A percentile compares a stretch with the other conserved stretches of the same genome.
phyloP scores from a whole-genome alignment of 441 rosid genomes.

The Manihot esculenta region DNA sequence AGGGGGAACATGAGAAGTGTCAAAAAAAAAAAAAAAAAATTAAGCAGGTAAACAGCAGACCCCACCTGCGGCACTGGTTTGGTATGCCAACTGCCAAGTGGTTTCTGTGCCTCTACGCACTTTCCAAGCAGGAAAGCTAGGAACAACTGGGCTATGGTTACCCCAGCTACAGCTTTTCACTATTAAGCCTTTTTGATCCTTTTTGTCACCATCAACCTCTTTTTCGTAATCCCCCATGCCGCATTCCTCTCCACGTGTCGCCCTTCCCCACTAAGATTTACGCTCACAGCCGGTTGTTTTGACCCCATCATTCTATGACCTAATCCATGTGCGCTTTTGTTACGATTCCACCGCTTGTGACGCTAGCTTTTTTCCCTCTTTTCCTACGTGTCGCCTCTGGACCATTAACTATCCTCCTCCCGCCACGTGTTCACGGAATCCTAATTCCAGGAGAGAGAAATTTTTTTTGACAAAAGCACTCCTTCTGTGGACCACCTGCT shows the following conservation, averaged over 20 bases:
- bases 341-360: neutral
- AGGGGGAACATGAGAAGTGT: too few relatives aligned
- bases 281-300: constrained; percentile 6
- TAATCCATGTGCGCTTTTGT: constrained; percentile 11
- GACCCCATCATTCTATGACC: neutral
- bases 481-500: neutral
- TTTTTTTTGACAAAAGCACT: neutral
- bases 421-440: constrained; percentile 8
- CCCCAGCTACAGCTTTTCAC: neutral
- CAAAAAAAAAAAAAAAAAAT: too few relatives aligned
- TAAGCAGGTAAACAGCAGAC: too few relatives aligned
- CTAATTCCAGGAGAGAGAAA: neutral
- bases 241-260: neutral
- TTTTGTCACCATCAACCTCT: neutral
- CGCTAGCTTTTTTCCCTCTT: constrained; percentile 5
- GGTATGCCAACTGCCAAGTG: neutral
- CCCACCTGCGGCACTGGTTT: too few relatives aligned
- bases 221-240: too few relatives aligned
- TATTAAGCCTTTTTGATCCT: neutral
- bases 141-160: neutral
- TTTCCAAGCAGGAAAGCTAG: neutral
- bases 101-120: neutral
- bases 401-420: neutral
- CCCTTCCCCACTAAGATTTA: neutral
- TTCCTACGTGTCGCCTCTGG: constrained; percentile 11